Percentiles rank a stretch among this genome's conserved stretches.
Evolutionary conservation across 2,329 filamentous ascomycete species (phyloP).

Genomic region (Diplodia intermedia): DNA sequence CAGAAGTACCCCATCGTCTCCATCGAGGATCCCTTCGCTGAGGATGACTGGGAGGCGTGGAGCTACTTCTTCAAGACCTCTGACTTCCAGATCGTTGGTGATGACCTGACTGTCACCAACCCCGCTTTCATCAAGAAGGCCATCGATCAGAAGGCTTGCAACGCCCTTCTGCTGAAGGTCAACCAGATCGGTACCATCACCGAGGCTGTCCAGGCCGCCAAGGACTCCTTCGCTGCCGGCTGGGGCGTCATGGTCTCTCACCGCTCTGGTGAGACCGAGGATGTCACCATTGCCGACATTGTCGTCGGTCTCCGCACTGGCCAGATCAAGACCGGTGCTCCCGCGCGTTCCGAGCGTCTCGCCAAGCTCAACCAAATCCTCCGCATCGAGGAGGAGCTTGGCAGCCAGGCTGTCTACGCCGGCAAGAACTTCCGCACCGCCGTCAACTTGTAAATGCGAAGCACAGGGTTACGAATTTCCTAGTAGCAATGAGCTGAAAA

Average conservation of each 20-base stretch:
- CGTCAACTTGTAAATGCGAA: slow-evolving; percentile 75
- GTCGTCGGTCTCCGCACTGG: slow-evolving; percentile 95
- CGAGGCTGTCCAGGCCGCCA: slow-evolving; percentile 98
- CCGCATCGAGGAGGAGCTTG: slow-evolving; percentile 98
- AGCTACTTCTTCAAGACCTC: slow-evolving; percentile 99
- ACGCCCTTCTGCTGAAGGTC: slow-evolving; percentile 97
- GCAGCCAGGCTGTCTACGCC: slow-evolving; percentile 87
- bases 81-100: slow-evolving; percentile 97
- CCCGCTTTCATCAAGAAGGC: slow-evolving; percentile 99
- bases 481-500: slow-evolving; percentile 26
- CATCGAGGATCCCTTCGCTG: slow-evolving; percentile 98
- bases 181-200: slow-evolving; percentile 99
- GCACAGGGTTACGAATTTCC: slow-evolving; percentile 25
- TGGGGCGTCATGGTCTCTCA: slow-evolving; percentile 99
- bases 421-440: slow-evolving; percentile 90
- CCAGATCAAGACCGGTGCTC: slow-evolving; percentile 99
- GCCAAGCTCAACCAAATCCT: slow-evolving; percentile 99
- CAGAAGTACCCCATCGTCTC: slow-evolving; percentile 98
- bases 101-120: slow-evolving; percentile 99
- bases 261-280: slow-evolving; percentile 98
- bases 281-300: slow-evolving; percentile 98
- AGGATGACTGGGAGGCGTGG: slow-evolving; percentile 99
- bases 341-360: slow-evolving; percentile 94
- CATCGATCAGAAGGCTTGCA: slow-evolving; percentile 98
- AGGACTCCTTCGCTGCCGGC: slow-evolving; percentile 93